These are phyloP conservation scores for Fusarium sulawesiense DNA, from an alignment of 2,329 filamentous ascomycete genomes.

Conservation along the genomic window DNA sequence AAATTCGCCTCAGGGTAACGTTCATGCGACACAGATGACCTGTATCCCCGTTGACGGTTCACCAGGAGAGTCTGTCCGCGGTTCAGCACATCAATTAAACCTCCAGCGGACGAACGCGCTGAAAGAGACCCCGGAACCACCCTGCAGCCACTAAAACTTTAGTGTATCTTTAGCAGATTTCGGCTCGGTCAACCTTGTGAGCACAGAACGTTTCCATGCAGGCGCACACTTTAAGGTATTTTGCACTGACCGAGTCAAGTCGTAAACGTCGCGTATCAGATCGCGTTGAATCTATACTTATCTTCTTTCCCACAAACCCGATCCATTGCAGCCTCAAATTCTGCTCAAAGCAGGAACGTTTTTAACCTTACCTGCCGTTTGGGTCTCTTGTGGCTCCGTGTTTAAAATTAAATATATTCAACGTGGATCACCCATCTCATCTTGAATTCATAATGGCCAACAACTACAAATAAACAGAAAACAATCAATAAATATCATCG, in stretches of 20 bases:
- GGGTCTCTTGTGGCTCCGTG: neutral
- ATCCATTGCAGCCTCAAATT: conserved; percentile 17
- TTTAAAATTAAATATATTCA: neutral
- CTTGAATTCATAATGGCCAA: neutral
- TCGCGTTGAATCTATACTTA: conserved; percentile 19
- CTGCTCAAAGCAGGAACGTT: neutral
- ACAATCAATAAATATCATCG: conserved; percentile 30
- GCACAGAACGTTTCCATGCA: conserved; percentile 8
- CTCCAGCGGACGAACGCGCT: conserved; percentile 27
- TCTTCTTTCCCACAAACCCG: conserved; percentile 12
- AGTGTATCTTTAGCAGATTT: conserved; percentile 34
- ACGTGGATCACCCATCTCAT: neutral
- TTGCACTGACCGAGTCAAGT: conserved; percentile 21
- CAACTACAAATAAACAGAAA: conserved; percentile 29
- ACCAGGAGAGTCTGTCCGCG: neutral
- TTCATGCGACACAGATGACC: conserved; percentile 14
- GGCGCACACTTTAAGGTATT: conserved; percentile 24
- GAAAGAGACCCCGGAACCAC: conserved; percentile 5
- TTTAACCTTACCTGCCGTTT: neutral
- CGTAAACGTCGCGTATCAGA: conserved; percentile 34
- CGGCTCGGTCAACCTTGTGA: conserved; percentile 1
- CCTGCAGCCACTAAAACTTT: conserved; percentile 33
- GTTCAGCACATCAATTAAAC: conserved; percentile 4
- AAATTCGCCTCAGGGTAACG: neutral
- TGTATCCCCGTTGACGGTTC: conserved; percentile 1